Evolutionary conservation across 23 red algal genomes (phyloP), one percentile per base, ranked within the genome.

Genomic region (Cyanidioschyzon merolae): DNA sequence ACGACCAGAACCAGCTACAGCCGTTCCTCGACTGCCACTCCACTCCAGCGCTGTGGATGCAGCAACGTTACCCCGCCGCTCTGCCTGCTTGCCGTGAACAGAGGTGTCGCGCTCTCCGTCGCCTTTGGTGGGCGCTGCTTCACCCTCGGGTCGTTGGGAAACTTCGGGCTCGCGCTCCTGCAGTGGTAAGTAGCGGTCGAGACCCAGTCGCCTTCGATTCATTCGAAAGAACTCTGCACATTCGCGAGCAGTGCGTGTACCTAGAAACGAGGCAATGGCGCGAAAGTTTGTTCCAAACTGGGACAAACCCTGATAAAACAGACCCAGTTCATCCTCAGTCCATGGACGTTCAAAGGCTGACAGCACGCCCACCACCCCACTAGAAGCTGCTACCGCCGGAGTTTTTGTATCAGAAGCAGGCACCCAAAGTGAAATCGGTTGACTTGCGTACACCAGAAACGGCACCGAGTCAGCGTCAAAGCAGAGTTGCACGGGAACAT

Each of bases 201-300:
- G 24, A 81, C 59, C 68, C 40, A 81, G n/a, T 59, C 3, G 59
- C 1, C 38, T 2, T 0, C 78, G 40, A 29, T 81, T 81, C 38
- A 71, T 67, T 40, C 68, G 59, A 37, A 67, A 81, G 3, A 71
- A 67, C 16, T 67, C 45, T 40, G 39, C 21, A 81, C 78, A 81
- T 40, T 81, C 58, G 34, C 40, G 54, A 25, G 78, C 78, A 32
- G 78, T 81, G 37, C 68, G 59, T 26, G 78, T 81, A 1, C 78
- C 78, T 12, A 81, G 27, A 26, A 39, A 67, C 15, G 54, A 59
- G 24, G 78, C 78, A 1, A 81, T 31, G 17, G 68, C 36, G 41
- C 68, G 59, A 31, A 81, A 81, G n/a, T 81, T 24, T 58, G 45
- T 26, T 35, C 78, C 78, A n/a, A 71, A 71, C 38, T 30, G 59